Conservation (phyloP, 2,329 filamentous ascomycete species). For the Akanthomyces lecanii region DNA sequence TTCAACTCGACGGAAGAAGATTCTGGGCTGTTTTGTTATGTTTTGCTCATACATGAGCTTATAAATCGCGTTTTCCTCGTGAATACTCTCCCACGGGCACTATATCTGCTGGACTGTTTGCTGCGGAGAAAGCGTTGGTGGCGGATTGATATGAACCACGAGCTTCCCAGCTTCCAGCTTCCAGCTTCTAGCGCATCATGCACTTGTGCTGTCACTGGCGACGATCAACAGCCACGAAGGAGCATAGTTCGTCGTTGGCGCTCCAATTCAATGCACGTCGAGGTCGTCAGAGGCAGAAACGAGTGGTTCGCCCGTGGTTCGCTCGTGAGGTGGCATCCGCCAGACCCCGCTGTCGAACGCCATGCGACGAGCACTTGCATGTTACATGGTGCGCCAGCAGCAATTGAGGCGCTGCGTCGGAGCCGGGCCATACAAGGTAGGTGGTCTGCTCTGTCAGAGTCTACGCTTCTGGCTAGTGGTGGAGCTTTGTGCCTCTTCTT, state of each 20-base stretch:
- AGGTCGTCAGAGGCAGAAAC: neutral
- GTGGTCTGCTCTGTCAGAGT: neutral
- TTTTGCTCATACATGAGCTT: neutral
- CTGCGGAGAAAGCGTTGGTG: neutral
- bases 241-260: neutral
- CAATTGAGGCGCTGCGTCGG: neutral
- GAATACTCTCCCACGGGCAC: neutral
- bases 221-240: neutral
- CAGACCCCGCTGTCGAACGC: slow-evolving; percentile 9
- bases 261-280: neutral
- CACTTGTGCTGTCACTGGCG: neutral
- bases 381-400: neutral
- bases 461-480: neutral
- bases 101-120: neutral
- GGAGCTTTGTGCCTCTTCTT: neutral
- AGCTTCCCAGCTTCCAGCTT: too few species aligned
- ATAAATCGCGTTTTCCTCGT: neutral
- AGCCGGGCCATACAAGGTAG: neutral
- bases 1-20: neutral
- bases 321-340: slow-evolving; percentile 10
- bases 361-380: slow-evolving; percentile 14
- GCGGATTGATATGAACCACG: neutral
- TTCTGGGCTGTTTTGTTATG: neutral
- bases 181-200: neutral
- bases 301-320: neutral